Evolutionary conservation across 1,284 basidiomycete species (phyloP), one percentile per base, ranked within the genome.

Genomic region (Athelia psychrophila): DNA sequence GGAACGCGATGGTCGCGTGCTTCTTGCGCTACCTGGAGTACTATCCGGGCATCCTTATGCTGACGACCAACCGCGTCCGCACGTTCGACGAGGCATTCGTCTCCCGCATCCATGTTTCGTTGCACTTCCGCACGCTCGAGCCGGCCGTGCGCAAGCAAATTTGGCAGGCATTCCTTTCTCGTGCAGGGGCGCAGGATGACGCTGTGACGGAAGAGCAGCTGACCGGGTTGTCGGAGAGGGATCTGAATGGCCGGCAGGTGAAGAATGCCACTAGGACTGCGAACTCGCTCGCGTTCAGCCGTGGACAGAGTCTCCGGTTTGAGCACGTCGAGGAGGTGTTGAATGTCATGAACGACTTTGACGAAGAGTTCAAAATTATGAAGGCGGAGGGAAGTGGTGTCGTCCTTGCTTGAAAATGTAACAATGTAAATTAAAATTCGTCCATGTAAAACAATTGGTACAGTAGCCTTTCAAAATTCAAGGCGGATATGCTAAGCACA

Each of bases 1-100:
- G 82, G 12, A 86, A 85, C 58, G 81, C 82, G 2, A 81, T 86
- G 76, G 82, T 85, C 13, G 80, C 82, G 2, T 79, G 83, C 16
- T 84, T 84, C 71, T 68, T 83, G 38, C 79, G 80, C 22, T 78
- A 80, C 58, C 73, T 84, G 49, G 83, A 86, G 61, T 85, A 84
- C 63, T 82, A 84, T 65, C 77, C 77, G 40, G 81, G 81, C 3
- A 80, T 84, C 60, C 74, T 86, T 48, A 84, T 87, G 74, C 71
- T 87, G 45, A 85, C 84, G 19, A 85, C 83, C 19, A 86, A 85
- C 61, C 76, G 83, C 35, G 77, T 86, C 47, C 76, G 78, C 54
- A 72, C 77, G 2, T 85, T 85, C 63, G 84, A 86, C 61, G 79
- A 81, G 57, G 84, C 83, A 13, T 86, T 86, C 76, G 73, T 83